Evolutionary conservation across 352 stramenopile genomes (phyloP), one percentile per base, ranked within the genome.

Genomic region (Pythium grandisporangium): DNA sequence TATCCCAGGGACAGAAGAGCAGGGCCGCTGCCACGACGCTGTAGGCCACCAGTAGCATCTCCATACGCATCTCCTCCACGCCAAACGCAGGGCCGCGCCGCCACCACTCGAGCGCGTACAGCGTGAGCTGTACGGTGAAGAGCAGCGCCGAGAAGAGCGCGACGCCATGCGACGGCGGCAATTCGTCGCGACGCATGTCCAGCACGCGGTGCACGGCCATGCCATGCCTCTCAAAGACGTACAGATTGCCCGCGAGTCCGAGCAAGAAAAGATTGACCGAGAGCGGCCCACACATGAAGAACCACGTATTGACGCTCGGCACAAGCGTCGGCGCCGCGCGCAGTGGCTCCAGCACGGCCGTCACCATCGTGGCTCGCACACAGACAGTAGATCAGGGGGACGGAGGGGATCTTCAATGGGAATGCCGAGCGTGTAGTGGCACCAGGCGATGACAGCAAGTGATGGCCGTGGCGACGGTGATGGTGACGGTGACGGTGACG

Each of bases 251-350:
- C n/a, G 71, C 70, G 13, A 84, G 47, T 3, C 77, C 77, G 23
- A 85, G 46, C 11, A 87, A 39, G 40, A 87, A 87, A 0, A 67
- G 53, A 46, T 73, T 87, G 39, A 82, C 52, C 11, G 77, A 73
- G 16, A 90, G 53, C 39, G 77, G 77, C 2, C 77, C 76, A 47
- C 70, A 83, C 56, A 90, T 66, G 57, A 90, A 90, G 64, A 83
- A 90, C 73, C 70, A 86, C 49, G 63, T 77, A 53, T 66, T 70
- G 16, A 70, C 61, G 23, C 43, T 52, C 42, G 60, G 32, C 14
- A 37, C 23, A 6, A 17, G 11, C 39, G 42, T 34, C 17, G 42
- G 3, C 13, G 30, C 17, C 34, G 43, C 30, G 14, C 5, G 23
- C 4, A 27, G 42, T 10, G 23, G 13, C 8, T 40, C 41, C 42